Percentiles rank a stretch among this genome's conserved stretches.
Conservation (phyloP, 257 asterid species). For the Parsonsia alboflavescens region DNA sequence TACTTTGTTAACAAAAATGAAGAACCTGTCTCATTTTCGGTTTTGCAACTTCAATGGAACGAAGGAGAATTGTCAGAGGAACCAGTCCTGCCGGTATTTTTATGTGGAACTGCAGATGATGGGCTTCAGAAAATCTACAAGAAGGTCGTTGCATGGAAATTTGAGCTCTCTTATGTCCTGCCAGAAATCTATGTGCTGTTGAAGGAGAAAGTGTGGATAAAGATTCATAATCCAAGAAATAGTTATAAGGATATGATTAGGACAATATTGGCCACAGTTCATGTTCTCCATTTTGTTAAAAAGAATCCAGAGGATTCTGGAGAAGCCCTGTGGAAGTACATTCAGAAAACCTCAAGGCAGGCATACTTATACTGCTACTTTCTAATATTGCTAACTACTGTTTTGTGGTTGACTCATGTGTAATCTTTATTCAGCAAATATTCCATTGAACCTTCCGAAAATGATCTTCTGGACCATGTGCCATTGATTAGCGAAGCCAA, state of each 20-base stretch:
- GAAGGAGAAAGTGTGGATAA: conserved; percentile 45
- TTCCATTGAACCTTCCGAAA: conserved; percentile 53
- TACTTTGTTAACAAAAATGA: conserved; percentile 30
- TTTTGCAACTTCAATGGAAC: conserved; percentile 48
- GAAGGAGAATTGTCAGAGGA: conserved; percentile 18
- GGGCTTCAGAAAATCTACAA: conserved; percentile 36
- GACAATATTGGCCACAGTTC: conserved; percentile 41
- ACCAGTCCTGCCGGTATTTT: conserved; percentile 22
- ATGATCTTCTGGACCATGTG: conserved; percentile 53
- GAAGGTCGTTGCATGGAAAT: conserved; percentile 61
- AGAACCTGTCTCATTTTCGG: conserved; percentile 39
- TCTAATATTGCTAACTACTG: background rate
- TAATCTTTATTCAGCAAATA: conserved; percentile 36
- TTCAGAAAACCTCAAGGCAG: conserved; percentile 40
- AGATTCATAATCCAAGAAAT: conserved; percentile 49
- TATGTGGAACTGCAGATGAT: conserved; percentile 40
- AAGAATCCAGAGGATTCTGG: conserved; percentile 29
- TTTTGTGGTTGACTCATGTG: conserved; percentile 11
- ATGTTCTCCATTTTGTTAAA: conserved; percentile 51
- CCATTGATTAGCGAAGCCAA: conserved; percentile 43
- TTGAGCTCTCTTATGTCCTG: conserved; percentile 35
- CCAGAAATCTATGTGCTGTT: conserved; percentile 52
- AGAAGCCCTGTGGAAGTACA: conserved; percentile 46
- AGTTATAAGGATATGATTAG: conserved; percentile 34
- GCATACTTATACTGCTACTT: conserved; percentile 6